Evolutionary conservation across 2,329 filamentous ascomycete species (phyloP).

Genomic region (Calonectria leucothoes): DNA sequence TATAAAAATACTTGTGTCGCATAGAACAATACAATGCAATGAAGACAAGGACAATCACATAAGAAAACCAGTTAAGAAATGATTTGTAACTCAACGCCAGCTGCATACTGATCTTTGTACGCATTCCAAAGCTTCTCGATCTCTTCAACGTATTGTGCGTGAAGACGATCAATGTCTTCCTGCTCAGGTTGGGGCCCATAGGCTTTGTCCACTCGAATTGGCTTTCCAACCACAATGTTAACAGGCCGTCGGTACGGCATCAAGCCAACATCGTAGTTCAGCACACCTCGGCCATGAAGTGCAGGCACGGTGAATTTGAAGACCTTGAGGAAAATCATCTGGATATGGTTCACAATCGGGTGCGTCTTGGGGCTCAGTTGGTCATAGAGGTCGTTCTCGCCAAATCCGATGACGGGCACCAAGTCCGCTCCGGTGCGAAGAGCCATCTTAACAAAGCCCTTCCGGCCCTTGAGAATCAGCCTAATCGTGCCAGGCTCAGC

Average conservation of each 20-base stretch:
- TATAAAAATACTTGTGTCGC: neutral
- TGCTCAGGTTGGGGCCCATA: slow-evolving; percentile 72
- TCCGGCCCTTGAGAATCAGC: slow-evolving; percentile 84
- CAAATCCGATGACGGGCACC: slow-evolving; percentile 91
- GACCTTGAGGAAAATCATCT: slow-evolving; percentile 85
- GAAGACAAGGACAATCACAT: neutral
- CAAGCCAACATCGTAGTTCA: slow-evolving; percentile 97
- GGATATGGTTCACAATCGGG: slow-evolving; percentile 81
- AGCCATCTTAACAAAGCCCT: slow-evolving; percentile 94
- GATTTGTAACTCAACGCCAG: slow-evolving; percentile 74
- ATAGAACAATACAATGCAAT: neutral
- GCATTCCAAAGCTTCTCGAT: slow-evolving; percentile 78
- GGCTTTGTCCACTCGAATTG: slow-evolving; percentile 76
- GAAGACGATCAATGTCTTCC: slow-evolving; percentile 83
- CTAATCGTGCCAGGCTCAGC: slow-evolving; percentile 82
- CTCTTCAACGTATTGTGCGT: slow-evolving; percentile 82
- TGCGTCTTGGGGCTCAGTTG: slow-evolving; percentile 83
- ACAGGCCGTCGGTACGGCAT: slow-evolving; percentile 92
- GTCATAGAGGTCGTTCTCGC: slow-evolving; percentile 96
- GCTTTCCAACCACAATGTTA: slow-evolving; percentile 89
- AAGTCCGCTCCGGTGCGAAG: slow-evolving; percentile 93
- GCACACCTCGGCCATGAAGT: slow-evolving; percentile 90
- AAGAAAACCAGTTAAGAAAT: slow-evolving; percentile 58
- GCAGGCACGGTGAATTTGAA: slow-evolving; percentile 94
- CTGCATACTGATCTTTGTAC: slow-evolving; percentile 82